These are phyloP conservation scores for Blastomyces percursus DNA, from an alignment of 2,329 filamentous ascomycete species.

Conservation along the genomic window DNA sequence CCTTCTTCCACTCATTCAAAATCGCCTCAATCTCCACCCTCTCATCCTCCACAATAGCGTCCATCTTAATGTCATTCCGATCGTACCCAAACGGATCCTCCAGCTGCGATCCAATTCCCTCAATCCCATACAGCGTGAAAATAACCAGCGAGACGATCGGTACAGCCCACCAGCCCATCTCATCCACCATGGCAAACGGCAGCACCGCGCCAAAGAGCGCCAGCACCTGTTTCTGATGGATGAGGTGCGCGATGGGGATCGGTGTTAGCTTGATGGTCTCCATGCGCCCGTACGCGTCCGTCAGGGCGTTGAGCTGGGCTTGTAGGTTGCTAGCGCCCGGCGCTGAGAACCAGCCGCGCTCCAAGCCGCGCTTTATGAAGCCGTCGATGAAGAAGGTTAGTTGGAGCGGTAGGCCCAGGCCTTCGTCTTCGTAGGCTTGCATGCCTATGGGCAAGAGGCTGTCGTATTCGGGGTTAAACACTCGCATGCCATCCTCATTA, in stretches of 20 bases:
- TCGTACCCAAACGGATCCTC: conserved; percentile 58
- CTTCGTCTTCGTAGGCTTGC: conserved; percentile 47
- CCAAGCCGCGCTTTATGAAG: conserved; percentile 47
- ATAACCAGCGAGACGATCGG: conserved; percentile 49
- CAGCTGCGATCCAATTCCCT: conserved; percentile 52
- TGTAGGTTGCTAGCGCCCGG: conserved; percentile 49
- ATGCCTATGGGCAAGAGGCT: conserved; percentile 41
- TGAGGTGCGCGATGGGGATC: conserved; percentile 53
- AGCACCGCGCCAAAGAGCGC: conserved; percentile 50
- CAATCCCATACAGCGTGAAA: conserved; percentile 55
- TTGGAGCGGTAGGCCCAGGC: conserved; percentile 50
- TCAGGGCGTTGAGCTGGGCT: conserved; percentile 45
- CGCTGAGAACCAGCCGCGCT: conserved; percentile 49
- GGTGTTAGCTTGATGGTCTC: conserved; percentile 56
- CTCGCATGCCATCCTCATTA: conserved; percentile 18
- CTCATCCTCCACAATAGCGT: conserved; percentile 52
- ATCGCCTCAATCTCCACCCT: conserved; percentile 48
- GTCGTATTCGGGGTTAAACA: conserved; percentile 39
- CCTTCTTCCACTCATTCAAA: conserved; percentile 46
- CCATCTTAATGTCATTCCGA: conserved; percentile 57
- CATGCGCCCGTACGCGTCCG: conserved; percentile 51
- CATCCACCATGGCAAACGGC: conserved; percentile 52
- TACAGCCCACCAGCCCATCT: conserved; percentile 53
- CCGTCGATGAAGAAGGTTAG: conserved; percentile 49
- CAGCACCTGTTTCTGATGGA: conserved; percentile 54